Conservation (phyloP, 129 eudicot species). For the Chrysanthemum seticuspe region DNA sequence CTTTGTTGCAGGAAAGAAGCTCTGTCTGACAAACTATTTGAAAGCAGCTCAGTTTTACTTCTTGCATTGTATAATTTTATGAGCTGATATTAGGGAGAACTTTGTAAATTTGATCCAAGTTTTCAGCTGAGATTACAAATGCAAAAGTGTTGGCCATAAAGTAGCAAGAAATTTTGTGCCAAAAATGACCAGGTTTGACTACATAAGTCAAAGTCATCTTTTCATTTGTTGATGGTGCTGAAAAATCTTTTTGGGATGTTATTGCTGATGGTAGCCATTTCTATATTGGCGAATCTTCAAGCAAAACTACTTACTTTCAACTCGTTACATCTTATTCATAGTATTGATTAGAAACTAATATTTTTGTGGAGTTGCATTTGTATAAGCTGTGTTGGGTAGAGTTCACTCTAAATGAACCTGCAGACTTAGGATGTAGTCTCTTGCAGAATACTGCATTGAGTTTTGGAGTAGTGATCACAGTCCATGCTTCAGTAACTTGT, state of each 20-base stretch:
- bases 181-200: neutral
- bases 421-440: no score
- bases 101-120: neutral
- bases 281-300: constrained; percentile 1
- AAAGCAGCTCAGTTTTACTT: neutral
- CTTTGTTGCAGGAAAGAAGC: neutral
- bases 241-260: neutral
- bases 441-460: no score
- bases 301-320: neutral
- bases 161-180: neutral
- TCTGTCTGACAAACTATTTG: neutral
- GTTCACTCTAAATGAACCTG: no score
- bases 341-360: neutral
- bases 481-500: no score
- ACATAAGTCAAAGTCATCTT: neutral
- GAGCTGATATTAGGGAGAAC: neutral
- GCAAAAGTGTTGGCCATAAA: neutral
- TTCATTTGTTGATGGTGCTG: neutral
- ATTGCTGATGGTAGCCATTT: neutral
- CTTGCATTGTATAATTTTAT: neutral
- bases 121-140: neutral
- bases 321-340: neutral
- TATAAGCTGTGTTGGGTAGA: neutral
- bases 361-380: neutral
- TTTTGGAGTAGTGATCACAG: no score